Evolutionary conservation across 495 filamentous ascomycete species (phyloP).

Genomic region (Tuber melanosporum): DNA sequence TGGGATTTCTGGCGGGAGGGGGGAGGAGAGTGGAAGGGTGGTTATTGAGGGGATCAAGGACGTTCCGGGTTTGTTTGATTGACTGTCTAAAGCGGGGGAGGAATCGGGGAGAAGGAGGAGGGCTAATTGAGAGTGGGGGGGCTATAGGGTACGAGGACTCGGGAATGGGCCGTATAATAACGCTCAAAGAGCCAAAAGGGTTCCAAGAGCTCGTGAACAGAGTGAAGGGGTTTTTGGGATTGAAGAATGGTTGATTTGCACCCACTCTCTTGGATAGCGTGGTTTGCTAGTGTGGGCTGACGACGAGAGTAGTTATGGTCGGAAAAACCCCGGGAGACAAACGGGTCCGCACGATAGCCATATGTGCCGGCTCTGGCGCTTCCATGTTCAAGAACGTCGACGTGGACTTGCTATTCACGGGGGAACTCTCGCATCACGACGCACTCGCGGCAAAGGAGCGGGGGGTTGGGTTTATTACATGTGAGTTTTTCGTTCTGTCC

Average conservation of each 20-base stretch:
- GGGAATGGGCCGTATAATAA: conserved; percentile 38
- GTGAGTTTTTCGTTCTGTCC: conserved; percentile 2
- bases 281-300: not conserved
- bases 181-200: conserved; percentile 8
- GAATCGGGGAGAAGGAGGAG: not conserved
- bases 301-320: conserved; percentile 28
- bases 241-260: conserved; percentile 20
- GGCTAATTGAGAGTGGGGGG: conserved; percentile 1
- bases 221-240: conserved; percentile 30
- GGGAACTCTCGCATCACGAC: conserved; percentile 89
- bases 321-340: conserved; percentile 43
- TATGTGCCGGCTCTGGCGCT: conserved; percentile 82
- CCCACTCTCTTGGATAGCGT: not conserved
- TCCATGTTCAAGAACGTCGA: conserved; percentile 62
- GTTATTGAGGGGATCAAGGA: conserved; percentile 35
- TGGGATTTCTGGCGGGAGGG: conserved; percentile 57
- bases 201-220: conserved; percentile 27
- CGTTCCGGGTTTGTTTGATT: not conserved
- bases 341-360: conserved; percentile 35
- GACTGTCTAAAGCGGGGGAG: no score
- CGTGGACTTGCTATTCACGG: conserved; percentile 77
- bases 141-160: conserved; percentile 27
- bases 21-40: conserved; percentile 45
- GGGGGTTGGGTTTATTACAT: conserved; percentile 74
- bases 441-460: conserved; percentile 76